These are phyloP conservation scores for Syncephalis fuscata DNA, from an alignment of 371 early-diverging fungal species.

Conservation along the genomic window DNA sequence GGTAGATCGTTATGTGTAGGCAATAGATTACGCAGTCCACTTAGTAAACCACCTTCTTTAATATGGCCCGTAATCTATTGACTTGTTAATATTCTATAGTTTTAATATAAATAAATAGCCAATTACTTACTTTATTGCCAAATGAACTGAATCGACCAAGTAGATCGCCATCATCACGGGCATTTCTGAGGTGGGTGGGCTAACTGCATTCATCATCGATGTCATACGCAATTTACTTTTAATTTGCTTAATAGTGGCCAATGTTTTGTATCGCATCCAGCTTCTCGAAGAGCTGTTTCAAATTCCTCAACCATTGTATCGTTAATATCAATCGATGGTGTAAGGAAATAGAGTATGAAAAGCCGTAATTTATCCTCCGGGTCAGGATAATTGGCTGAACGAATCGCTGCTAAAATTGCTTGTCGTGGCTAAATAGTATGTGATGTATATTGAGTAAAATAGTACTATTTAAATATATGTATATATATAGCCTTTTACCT, in stretches of 20 bases:
- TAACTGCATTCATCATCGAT: conserved; percentile 10
- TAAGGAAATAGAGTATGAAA: conserved; percentile 70
- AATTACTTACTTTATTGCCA: conserved; percentile 51
- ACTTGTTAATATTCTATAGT: neutral
- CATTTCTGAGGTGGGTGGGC: conserved; percentile 18
- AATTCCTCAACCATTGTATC: conserved; percentile 21
- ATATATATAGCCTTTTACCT: conserved; percentile 8
- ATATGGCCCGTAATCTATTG: conserved; percentile 52
- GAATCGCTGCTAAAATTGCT: neutral
- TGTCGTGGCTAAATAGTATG: neutral
- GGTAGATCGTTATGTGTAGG: conserved; percentile 78
- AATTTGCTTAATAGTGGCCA: conserved; percentile 68
- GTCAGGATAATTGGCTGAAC: neutral
- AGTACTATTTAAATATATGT: too few relatives aligned
- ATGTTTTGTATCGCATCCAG: conserved; percentile 56
- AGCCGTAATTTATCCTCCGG: conserved; percentile 84
- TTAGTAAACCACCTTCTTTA: conserved; percentile 66
- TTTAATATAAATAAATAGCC: neutral
- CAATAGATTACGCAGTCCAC: conserved; percentile 89
- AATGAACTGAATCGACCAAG: conserved; percentile 60
- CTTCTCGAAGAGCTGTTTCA: conserved; percentile 55
- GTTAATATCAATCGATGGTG: conserved; percentile 31
- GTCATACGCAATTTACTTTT: neutral
- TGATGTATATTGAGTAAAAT: too few relatives aligned
- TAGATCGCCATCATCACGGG: conserved; percentile 15